Conservation (phyloP, 352 stramenopile species). For the Pythium sp. region DNA sequence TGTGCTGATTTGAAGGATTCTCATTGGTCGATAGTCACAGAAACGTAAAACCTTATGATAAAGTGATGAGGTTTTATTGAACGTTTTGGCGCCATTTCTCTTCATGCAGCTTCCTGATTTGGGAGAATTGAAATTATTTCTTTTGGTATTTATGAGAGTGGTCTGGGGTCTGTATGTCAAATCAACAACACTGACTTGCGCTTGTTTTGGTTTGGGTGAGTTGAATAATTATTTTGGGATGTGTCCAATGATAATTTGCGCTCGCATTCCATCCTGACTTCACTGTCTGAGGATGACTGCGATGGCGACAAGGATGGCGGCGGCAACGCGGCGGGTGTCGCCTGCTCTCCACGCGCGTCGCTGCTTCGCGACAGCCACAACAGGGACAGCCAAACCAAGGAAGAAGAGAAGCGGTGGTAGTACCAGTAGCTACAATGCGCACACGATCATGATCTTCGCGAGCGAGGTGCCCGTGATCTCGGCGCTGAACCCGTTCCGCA, state of each 20-base stretch:
- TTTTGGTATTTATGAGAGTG: not conserved
- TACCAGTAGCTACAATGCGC: not conserved
- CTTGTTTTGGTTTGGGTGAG: not conserved
- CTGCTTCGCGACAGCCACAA: not conserved
- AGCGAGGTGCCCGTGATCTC: slow-evolving; percentile 84
- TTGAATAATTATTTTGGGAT: not conserved
- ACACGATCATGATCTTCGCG: slow-evolving; percentile 76
- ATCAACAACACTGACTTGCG: not conserved
- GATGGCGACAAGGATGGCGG: not conserved
- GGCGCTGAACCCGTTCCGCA: slow-evolving; percentile 77
- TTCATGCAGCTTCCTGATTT: not conserved
- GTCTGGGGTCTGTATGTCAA: not conserved
- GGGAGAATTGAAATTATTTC: not conserved
- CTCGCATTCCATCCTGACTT: not conserved
- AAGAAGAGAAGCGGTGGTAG: not conserved
- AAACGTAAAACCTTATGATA: not conserved
- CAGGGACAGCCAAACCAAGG: slow-evolving; percentile 13
- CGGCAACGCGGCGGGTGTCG: not conserved
- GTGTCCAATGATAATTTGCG: not conserved
- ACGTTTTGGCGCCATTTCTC: not conserved
- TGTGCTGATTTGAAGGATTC: not conserved
- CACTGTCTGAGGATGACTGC: not conserved
- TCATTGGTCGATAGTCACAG: not conserved
- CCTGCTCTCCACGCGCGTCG: not conserved
- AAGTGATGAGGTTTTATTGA: not conserved